phyloP scores from a whole-genome alignment of 495 filamentous ascomycete species.

The Aspergillus coremiiformis region DNA sequence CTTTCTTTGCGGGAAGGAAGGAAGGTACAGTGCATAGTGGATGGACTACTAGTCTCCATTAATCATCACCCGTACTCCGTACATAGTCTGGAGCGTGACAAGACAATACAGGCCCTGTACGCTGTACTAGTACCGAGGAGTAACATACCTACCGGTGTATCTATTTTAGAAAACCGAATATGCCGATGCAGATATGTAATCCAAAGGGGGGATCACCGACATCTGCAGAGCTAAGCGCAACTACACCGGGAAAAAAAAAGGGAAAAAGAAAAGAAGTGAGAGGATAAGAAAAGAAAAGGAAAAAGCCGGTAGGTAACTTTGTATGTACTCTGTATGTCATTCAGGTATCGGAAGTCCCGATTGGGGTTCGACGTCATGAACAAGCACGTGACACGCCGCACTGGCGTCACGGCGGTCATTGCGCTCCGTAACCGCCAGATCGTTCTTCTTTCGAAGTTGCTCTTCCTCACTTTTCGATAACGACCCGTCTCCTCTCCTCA shows the following conservation, averaged over 20 bases:
- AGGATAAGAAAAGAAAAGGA: no score
- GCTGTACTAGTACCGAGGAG: neutral
- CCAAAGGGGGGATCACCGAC: no score
- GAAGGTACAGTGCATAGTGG: no score
- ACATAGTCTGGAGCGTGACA: neutral
- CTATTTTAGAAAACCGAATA: no score
- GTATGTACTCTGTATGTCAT: no score
- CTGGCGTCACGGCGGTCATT: conserved; percentile 6
- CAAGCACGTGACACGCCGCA: conserved; percentile 15
- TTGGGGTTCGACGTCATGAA: conserved; percentile 17
- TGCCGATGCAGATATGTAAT: no score
- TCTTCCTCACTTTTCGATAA: conserved; percentile 8
- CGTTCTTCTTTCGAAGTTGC: conserved; percentile 15
- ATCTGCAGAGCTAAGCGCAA: no score
- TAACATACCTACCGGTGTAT: neutral
- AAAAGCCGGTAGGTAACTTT: neutral
- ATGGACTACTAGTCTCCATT: no score
- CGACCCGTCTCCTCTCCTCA: conserved; percentile 4
- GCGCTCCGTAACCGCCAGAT: conserved; percentile 9
- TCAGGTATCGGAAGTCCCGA: neutral
- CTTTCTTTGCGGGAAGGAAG: no score
- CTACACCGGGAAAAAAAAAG: no score
- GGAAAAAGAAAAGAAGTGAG: no score
- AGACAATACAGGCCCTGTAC: neutral
- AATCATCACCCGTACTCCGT: no score